Evolutionary conservation across 345 rosid species (phyloP).

Genomic region (Stellera chamaejasme): DNA sequence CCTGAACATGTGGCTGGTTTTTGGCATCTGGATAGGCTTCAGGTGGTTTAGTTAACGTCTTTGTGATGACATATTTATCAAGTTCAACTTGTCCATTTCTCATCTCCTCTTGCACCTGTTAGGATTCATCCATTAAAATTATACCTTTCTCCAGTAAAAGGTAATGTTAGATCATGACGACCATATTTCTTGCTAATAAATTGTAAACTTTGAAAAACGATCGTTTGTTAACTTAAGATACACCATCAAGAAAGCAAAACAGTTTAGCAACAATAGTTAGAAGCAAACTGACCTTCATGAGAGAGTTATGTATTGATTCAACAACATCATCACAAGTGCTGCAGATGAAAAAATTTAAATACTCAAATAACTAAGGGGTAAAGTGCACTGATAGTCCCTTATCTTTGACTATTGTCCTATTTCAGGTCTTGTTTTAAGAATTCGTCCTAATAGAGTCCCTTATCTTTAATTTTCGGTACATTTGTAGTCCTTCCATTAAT

Average conservation of each 20-base stretch:
- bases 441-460: too few relatives aligned
- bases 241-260: not conserved
- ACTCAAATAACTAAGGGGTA: slow-evolving; percentile 4
- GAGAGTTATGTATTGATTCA: slow-evolving; percentile 77
- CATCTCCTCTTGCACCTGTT: slow-evolving; percentile 89
- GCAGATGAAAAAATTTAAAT: slow-evolving; percentile 10
- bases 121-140: not conserved
- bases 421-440: too few relatives aligned
- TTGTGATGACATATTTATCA: slow-evolving; percentile 90
- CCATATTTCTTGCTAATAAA: too few relatives aligned
- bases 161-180: too few relatives aligned
- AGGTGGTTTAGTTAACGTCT: slow-evolving; percentile 89
- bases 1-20: slow-evolving; percentile 95
- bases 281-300: slow-evolving; percentile 53
- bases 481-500: too few relatives aligned
- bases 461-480: too few relatives aligned
- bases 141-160: too few relatives aligned
- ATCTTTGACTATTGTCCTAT: too few relatives aligned
- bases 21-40: slow-evolving; percentile 95
- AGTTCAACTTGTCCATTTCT: slow-evolving; percentile 84
- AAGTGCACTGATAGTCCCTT: too few relatives aligned
- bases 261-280: not conserved
- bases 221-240: not conserved
- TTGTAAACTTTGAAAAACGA: too few relatives aligned
- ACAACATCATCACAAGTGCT: slow-evolving; percentile 96